Conservation (phyloP, 2,329 filamentous ascomycete species). For the Tetracladium maxilliforme region DNA sequence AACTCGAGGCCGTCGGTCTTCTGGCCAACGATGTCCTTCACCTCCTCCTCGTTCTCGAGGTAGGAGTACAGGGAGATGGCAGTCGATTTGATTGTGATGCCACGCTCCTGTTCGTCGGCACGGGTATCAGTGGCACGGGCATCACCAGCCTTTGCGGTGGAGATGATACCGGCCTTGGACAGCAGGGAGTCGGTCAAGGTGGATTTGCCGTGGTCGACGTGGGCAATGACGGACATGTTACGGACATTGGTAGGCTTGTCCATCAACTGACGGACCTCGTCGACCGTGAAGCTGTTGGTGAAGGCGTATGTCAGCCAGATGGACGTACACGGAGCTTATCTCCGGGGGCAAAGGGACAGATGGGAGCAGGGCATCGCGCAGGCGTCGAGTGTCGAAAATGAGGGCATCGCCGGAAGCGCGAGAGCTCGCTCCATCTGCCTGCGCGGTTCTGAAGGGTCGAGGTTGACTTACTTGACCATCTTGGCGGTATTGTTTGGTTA, state of each 20-base stretch:
- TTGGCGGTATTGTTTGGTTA: constrained; percentile 60
- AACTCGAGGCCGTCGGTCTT: constrained; percentile 88
- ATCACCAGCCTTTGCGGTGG: constrained; percentile 91
- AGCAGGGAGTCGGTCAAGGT: constrained; percentile 98
- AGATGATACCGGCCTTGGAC: constrained; percentile 99
- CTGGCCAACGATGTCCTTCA: constrained; percentile 86
- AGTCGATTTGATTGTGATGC: constrained; percentile 99
- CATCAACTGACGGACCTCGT: constrained; percentile 72
- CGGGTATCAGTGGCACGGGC: constrained; percentile 94
- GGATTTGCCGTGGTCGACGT: constrained; percentile 99
- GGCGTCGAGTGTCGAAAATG: constrained; percentile 1
- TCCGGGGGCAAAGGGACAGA: constrained; percentile 1
- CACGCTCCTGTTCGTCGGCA: constrained; percentile 96
- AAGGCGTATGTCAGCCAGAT: neutral
- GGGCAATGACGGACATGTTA: constrained; percentile 99
- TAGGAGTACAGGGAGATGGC: constrained; percentile 95
- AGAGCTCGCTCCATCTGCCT: constrained; percentile 1
- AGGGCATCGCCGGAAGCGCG: neutral
- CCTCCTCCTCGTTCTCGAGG: constrained; percentile 66
- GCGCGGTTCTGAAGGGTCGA: constrained; percentile 1
- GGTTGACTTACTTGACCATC: constrained; percentile 92
- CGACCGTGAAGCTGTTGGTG: constrained; percentile 79
- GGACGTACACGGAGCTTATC: no score
- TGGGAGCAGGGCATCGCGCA: constrained; percentile 2
- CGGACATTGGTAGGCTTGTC: constrained; percentile 64